Percentiles rank a stretch among this genome's conserved stretches.
Evolutionary conservation across 1,284 basidiomycete species (phyloP).

Genomic region (Volvariella volvacea): DNA sequence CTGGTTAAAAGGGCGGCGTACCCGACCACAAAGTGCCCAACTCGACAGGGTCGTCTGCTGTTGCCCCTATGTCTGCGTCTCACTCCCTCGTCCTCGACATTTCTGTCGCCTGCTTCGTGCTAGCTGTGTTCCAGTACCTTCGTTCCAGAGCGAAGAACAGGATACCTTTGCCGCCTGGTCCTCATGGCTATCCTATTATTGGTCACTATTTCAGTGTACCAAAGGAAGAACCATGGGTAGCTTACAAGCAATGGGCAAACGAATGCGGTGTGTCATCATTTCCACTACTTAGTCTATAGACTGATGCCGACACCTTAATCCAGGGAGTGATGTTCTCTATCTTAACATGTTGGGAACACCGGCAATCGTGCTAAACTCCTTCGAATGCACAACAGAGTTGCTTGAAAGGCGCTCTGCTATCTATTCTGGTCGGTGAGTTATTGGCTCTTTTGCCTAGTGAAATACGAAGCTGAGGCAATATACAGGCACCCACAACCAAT

Average conservation of each 20-base stretch:
- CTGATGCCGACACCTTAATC: neutral
- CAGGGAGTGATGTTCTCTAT: conserved; percentile 11
- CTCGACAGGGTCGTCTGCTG: too few species aligned
- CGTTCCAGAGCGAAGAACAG: neutral
- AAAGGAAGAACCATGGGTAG: conserved; percentile 12
- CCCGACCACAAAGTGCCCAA: too few species aligned
- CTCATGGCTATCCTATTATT: conserved; percentile 15
- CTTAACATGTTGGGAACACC: conserved; percentile 9
- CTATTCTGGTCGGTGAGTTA: conserved; percentile 13
- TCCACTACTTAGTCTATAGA: too few species aligned
- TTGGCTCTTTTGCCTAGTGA: too few species aligned
- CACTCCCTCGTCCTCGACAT: too few species aligned
- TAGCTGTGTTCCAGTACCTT: neutral
- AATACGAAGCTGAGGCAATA: neutral
- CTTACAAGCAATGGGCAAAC: conserved; percentile 12
- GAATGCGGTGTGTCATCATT: conserved; percentile 11
- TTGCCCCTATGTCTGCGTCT: too few species aligned
- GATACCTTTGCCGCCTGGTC: conserved; percentile 12
- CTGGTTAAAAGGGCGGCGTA: too few species aligned
- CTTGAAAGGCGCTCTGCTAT: conserved; percentile 14
- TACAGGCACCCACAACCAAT: conserved; percentile 9
- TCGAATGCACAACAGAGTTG: conserved; percentile 10
- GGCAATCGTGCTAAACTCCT: conserved; percentile 10
- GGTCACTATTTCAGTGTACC: conserved; percentile 15
- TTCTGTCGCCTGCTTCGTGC: too few species aligned